Percentiles rank a stretch among this genome's conserved stretches.
These are phyloP conservation scores for Filosporella fistucella DNA, from an alignment of 495 filamentous ascomycete species.

Conservation along the genomic window DNA sequence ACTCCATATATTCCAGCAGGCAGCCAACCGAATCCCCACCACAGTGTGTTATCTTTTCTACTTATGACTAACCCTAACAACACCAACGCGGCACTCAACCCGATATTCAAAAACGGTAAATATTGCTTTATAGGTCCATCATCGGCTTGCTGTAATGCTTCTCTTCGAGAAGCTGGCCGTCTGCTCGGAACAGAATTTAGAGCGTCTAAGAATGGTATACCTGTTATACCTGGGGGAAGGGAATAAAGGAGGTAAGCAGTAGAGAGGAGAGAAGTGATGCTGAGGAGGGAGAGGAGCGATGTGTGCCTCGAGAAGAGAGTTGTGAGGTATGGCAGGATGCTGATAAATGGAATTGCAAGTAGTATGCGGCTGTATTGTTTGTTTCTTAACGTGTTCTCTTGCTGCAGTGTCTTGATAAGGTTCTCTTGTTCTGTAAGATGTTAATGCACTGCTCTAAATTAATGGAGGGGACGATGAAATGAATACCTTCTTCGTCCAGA, in stretches of 20 bases:
- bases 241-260: constrained; percentile 48
- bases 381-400: constrained; percentile 55
- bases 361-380: constrained; percentile 53
- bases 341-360: constrained; percentile 49
- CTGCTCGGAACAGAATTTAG: constrained; percentile 7
- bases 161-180: background rate
- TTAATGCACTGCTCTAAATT: no score
- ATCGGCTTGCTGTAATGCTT: background rate
- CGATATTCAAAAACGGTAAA: constrained; percentile 44
- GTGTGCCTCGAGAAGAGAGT: constrained; percentile 36
- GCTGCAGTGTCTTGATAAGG: constrained; percentile 53
- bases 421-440: constrained; percentile 64
- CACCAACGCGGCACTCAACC: constrained; percentile 33
- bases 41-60: constrained; percentile 26
- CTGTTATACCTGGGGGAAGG: constrained; percentile 35
- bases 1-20: constrained; percentile 42
- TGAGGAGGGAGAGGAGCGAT: constrained; percentile 45
- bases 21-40: constrained; percentile 24
- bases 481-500: constrained; percentile 59
- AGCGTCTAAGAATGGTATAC: constrained; percentile 31
- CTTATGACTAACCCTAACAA: constrained; percentile 42
- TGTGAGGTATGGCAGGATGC: constrained; percentile 47
- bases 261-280: constrained; percentile 52
- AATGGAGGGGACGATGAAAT: constrained; percentile 1
- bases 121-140: constrained; percentile 34